A percentile compares a stretch with the other conserved stretches of the same genome.
These are phyloP conservation scores for Thuidium tamariscinum DNA, from an alignment of 225 moss, liverwort and hornwort genomes.

Conservation along the genomic window DNA sequence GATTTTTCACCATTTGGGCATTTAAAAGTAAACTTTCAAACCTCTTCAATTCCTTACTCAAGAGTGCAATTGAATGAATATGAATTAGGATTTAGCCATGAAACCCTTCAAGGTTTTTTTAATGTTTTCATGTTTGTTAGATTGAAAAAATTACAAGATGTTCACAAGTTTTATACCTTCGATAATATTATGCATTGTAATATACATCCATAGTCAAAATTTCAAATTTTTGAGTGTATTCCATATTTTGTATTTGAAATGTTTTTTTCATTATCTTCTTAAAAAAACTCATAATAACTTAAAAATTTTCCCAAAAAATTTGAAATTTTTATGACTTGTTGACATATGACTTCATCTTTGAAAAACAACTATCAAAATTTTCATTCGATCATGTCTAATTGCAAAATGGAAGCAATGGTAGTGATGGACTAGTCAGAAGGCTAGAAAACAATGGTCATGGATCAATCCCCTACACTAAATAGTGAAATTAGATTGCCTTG, in stretches of 20 bases:
- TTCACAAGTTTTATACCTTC: not conserved
- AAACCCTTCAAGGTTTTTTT: not conserved
- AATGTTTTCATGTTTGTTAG: not conserved
- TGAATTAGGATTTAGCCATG: not conserved
- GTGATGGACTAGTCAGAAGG: not conserved
- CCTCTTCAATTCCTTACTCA: not conserved
- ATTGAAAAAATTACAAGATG: not conserved
- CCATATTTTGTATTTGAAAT: too few species aligned
- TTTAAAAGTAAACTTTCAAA: not conserved
- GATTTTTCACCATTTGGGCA: not conserved
- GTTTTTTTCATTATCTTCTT: too few species aligned
- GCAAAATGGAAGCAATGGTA: too few species aligned
- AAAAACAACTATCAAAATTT: not conserved
- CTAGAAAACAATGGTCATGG: not conserved
- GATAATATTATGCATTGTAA: not conserved
- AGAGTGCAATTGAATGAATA: not conserved
- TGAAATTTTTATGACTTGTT: not conserved
- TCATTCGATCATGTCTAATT: not conserved
- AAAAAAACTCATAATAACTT: too few species aligned
- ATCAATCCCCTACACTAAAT: too few species aligned
- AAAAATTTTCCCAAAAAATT: too few species aligned
- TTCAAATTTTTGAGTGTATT: not conserved
- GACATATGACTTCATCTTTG: not conserved
- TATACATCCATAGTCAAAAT: not conserved
- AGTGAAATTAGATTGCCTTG: too few species aligned